Evolutionary conservation across 306 rosid genomes (phyloP).

Genomic region (Casuarina equisetifolia): DNA sequence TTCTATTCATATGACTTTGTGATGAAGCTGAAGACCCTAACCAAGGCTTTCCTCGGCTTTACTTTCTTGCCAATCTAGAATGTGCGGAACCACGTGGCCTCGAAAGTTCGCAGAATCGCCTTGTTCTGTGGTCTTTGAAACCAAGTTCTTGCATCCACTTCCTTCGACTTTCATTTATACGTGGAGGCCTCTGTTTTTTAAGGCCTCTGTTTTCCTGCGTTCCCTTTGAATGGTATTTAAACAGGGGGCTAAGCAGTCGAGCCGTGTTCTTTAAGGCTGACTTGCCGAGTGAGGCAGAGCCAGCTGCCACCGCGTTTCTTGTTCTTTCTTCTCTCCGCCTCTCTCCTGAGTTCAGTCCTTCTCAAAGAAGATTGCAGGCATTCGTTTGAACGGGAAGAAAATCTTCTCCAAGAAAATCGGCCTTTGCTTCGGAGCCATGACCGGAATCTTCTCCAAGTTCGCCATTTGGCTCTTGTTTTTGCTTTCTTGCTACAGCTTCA

Average conservation of each 20-base stretch:
- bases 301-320: background rate
- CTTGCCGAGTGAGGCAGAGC: background rate
- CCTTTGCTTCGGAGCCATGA: slow-evolving; percentile 9
- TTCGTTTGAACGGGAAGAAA: slow-evolving; percentile 9
- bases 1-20: too few relatives aligned
- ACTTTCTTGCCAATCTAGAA: too few relatives aligned
- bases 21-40: too few relatives aligned
- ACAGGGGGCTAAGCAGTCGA: background rate
- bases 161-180: too few relatives aligned
- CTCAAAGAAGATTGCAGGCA: slow-evolving; percentile 1
- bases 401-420: slow-evolving; percentile 29
- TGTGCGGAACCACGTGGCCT: too few relatives aligned
- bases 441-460: slow-evolving; percentile 21
- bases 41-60: too few relatives aligned
- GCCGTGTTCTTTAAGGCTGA: background rate
- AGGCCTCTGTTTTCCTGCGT: too few relatives aligned
- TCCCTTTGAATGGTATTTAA: too few relatives aligned
- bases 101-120: too few relatives aligned
- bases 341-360: background rate
- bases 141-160: too few relatives aligned
- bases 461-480: slow-evolving; percentile 38
- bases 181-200: too few relatives aligned
- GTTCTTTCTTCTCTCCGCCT: slow-evolving; percentile 1
- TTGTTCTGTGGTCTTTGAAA: too few relatives aligned
- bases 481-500: slow-evolving; percentile 37